phyloP scores from a whole-genome alignment of 2,329 filamentous ascomycete species.

The Thielaviopsis musarum region DNA sequence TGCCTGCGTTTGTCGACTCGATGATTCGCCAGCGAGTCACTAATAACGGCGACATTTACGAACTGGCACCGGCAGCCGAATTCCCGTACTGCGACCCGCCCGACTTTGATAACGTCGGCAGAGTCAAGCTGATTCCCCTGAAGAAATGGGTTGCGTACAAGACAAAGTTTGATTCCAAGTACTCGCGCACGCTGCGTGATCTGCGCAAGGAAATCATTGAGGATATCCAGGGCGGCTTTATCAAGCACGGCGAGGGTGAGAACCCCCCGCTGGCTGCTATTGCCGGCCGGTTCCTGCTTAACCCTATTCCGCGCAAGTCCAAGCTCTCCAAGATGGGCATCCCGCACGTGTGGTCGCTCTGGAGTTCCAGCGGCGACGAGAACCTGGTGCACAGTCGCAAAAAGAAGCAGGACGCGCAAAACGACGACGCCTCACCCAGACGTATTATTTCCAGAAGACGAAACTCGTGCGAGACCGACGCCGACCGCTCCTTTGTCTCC shows the following conservation, averaged over 20 bases:
- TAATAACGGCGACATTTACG: conserved; percentile 55
- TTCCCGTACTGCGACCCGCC: conserved; percentile 41
- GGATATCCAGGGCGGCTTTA: conserved; percentile 56
- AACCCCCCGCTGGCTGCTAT: conserved; percentile 69
- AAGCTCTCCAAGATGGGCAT: conserved; percentile 7
- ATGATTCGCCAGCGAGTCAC: conserved; percentile 89
- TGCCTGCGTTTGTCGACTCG: conserved; percentile 63
- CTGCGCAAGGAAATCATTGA: conserved; percentile 58
- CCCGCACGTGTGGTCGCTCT: conserved; percentile 48
- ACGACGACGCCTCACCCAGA: neutral
- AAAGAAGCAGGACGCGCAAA: conserved; percentile 25
- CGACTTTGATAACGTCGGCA: conserved; percentile 43
- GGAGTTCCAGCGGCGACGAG: conserved; percentile 82
- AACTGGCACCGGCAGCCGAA: conserved; percentile 45
- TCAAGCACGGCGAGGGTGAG: conserved; percentile 54
- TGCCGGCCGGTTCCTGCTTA: conserved; percentile 45
- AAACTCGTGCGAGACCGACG: neutral
- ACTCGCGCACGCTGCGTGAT: conserved; percentile 48
- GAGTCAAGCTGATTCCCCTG: conserved; percentile 65
- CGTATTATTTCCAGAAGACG: neutral
- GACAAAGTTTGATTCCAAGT: conserved; percentile 55
- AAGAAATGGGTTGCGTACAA: conserved; percentile 70
- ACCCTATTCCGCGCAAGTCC: conserved; percentile 13
- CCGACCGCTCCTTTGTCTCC: neutral
- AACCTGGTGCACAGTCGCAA: conserved; percentile 46